Conservation (phyloP, 2,329 filamentous ascomycete genomes). For the Mariannaea sp. region DNA sequence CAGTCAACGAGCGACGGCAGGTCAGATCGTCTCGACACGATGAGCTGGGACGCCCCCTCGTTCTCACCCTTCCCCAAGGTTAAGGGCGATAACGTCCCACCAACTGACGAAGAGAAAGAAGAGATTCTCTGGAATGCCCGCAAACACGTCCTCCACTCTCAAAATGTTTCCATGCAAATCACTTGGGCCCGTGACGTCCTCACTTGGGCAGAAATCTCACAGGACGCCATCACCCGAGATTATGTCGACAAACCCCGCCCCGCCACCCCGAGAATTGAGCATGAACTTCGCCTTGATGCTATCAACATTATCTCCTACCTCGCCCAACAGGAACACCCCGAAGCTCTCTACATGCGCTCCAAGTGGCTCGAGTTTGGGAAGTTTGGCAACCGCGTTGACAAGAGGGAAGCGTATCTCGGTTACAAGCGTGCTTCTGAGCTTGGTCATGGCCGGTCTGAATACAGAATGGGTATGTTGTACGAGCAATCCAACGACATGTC, state of each 20-base stretch:
- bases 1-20: slow-evolving; percentile 45
- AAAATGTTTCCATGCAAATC: slow-evolving; percentile 94
- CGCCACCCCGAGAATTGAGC: slow-evolving; percentile 83
- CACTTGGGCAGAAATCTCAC: slow-evolving; percentile 82
- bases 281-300: slow-evolving; percentile 84
- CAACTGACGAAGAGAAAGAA: slow-evolving; percentile 93
- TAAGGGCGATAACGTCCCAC: slow-evolving; percentile 84
- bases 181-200: slow-evolving; percentile 95
- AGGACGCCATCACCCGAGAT: slow-evolving; percentile 75
- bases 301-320: slow-evolving; percentile 91
- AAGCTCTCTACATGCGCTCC: slow-evolving; percentile 89
- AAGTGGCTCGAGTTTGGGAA: slow-evolving; percentile 99
- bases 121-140: slow-evolving; percentile 85
- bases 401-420: slow-evolving; percentile 88
- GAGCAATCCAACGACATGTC: slow-evolving; percentile 91
- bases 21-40: slow-evolving; percentile 45
- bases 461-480: slow-evolving; percentile 97
- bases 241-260: slow-evolving; percentile 60
- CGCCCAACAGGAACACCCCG: slow-evolving; percentile 88
- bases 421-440: slow-evolving; percentile 86
- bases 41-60: slow-evolving; percentile 67
- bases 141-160: slow-evolving; percentile 83
- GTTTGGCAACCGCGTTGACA: slow-evolving; percentile 87
- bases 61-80: slow-evolving; percentile 94
- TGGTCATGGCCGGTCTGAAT: slow-evolving; percentile 87